These are phyloP conservation scores for Elaeis oleifera DNA, from an alignment of 202 grass and related monocot species.

Conservation along the genomic window DNA sequence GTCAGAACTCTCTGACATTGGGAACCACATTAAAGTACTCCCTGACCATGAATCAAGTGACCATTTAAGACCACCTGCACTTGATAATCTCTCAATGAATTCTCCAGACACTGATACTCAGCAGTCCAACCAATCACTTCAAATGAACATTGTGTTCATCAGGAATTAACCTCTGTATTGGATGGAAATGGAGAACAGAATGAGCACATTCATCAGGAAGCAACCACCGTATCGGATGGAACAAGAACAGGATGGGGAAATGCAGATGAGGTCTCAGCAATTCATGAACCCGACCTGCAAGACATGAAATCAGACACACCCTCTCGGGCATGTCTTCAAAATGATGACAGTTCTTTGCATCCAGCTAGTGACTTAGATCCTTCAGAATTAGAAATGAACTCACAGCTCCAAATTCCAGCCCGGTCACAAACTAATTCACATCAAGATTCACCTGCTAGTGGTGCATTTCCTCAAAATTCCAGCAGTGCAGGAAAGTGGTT, in stretches of 20 bases:
- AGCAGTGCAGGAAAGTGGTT: constrained; percentile 20
- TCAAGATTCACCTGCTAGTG: constrained; percentile 32
- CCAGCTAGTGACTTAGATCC: constrained; percentile 18
- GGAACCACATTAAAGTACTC: constrained; percentile 28
- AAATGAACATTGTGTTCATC: constrained; percentile 21
- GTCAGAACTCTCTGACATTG: constrained; percentile 17
- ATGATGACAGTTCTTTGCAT: constrained; percentile 29
- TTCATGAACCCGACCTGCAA: constrained; percentile 27
- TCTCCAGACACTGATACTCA: constrained; percentile 12
- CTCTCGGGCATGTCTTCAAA: constrained; percentile 23
- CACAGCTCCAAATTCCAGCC: constrained; percentile 23
- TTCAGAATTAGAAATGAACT: constrained; percentile 28
- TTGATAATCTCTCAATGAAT: constrained; percentile 27
- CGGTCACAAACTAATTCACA: constrained; percentile 23
- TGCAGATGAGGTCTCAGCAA: constrained; percentile 21
- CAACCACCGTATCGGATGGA: not conserved
- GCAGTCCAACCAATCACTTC: constrained; percentile 17
- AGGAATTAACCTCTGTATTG: constrained; percentile 22
- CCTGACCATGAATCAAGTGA: constrained; percentile 22
- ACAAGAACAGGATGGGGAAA: constrained; percentile 2
- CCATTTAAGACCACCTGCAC: constrained; percentile 15
- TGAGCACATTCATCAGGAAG: constrained; percentile 1
- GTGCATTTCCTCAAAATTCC: constrained; percentile 30
- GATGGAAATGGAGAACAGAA: constrained; percentile 23
- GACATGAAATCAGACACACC: constrained; percentile 28